Base-by-base conservation (phyloP, 2,329 filamentous ascomycete species). In the Exophiala dermatitidis region DNA sequence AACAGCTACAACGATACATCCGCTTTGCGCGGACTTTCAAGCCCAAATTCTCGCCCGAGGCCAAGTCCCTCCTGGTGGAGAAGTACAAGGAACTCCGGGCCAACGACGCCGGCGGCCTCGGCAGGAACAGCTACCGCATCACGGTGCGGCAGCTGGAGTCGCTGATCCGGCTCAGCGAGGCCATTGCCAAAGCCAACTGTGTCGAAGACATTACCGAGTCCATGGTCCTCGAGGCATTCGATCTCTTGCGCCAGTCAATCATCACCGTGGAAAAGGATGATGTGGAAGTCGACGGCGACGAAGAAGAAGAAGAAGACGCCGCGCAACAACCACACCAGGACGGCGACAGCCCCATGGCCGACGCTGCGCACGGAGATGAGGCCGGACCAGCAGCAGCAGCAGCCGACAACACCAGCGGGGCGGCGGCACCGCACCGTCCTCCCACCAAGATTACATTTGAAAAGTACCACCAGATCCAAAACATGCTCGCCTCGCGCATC, bases 241-340 rank as follows among this genome's bases (percentile, higher is more conserved):
- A 93, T 63, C 79, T 98, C 6, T 80, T 98, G 8, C 79, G 90
- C 40, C 90, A 96, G 71, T 93, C 87, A 69, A 98, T 98, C 68
- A 96, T 98, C 64, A 93, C 87, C 1, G 93, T 98, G 29, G 93
- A 98, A 71, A 93, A 97, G 66, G 93, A 98, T 64, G 93, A 98
- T 64, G 84, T 98, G 10, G 91, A 97, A 66, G 85, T 98, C 57
- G 89, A 95, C 49, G 90, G 90, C 4, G 85, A 88, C 19, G 81
- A 82, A 19, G 75, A 73, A 69, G 9, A 64, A 64, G 69, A 65
- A n/a, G 69, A 54, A 54, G 74, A 74, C 57, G 75, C 77, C 4
- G 36, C 36, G 2, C 36, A 38, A 12, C 41, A 46, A 4, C 53
- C 77, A 72, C 41, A 72, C 66, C 64, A 56, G 10, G 71, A 78